Base-by-base conservation (phyloP, 2,329 filamentous ascomycete species). In the Colletotrichum liaoningense region DNA sequence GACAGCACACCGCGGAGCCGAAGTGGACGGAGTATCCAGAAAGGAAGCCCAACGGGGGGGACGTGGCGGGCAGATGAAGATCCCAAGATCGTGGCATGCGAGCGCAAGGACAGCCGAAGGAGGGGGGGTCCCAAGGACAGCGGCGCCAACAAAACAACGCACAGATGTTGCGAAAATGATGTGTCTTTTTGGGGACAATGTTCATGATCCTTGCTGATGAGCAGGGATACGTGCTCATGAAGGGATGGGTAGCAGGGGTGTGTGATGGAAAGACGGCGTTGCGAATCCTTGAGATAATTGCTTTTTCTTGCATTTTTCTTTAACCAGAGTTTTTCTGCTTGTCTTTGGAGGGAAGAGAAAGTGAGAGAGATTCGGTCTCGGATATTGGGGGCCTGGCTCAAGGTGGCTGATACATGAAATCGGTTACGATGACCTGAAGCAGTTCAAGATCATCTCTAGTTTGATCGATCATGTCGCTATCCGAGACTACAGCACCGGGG, bases 281-380 rank as follows among this genome's bases (percentile, higher is more conserved):
- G n/a, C 33, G 19, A 42, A 49, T 42, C 46, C 30, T 68, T 16
- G 49, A 57, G 11, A 55, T 26, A 63, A 62, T 69, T 69, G 67
- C 67, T 69, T 69, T 69, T 69, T 64, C 46, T 26, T 19, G 26
- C n/a, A 16, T 24, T 42, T 42, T 42, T 71, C 42, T 58, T 71
- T 46, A 62, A 26, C 42, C 22, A 26, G 16, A 12, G 6, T 52
- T 55, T 12, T 33, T 63, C 8, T 49, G 42, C 42, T 2, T 26
- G n/a, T 35, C 14, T 19, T 8, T 42, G 14, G 35, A 46, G 33
- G 7, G 49, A 52, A 19, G 14, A 42, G 14, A 14, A 42, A 42
- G 2, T 42, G 38, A 42, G 38, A 42, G 35, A 60, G 26, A 38
- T 7, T 3, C 60, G 28, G 55, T 35, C n/a, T 42, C 35, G 33